These are phyloP conservation scores for Aeschynomene evenia DNA, from an alignment of 306 rosid species.

Conservation along the genomic window DNA sequence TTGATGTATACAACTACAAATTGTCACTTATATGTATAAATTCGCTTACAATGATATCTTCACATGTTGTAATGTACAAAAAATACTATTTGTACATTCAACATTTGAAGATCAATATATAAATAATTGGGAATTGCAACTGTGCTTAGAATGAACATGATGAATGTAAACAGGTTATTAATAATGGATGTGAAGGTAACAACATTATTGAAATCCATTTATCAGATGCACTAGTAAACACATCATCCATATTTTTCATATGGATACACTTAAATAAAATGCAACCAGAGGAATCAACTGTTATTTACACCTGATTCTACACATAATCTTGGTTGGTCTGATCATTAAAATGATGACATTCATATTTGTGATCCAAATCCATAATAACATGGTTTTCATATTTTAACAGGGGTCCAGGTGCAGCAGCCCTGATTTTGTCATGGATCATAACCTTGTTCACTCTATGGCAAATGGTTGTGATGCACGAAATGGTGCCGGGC, in stretches of 20 bases:
- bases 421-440: slow-evolving; percentile 44
- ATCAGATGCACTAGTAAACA: neutral
- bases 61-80: no score
- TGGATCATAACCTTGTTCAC: slow-evolving; percentile 81
- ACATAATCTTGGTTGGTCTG: neutral
- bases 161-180: neutral
- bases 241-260: no score
- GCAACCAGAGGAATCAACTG: neutral
- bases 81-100: no score
- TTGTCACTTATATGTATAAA: no score
- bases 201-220: neutral
- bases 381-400: neutral
- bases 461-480: slow-evolving; percentile 89
- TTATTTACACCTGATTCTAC: neutral
- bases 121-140: neutral
- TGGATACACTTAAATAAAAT: neutral
- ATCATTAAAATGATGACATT: neutral
- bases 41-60: no score
- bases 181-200: neutral
- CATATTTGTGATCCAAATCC: neutral
- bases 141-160: neutral
- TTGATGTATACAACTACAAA: no score
- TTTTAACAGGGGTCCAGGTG: slow-evolving; percentile 71
- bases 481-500: slow-evolving; percentile 94
- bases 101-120: no score